Percentiles rank a stretch among this genome's conserved stretches.
Evolutionary conservation across 192 early-diverging fungal species (phyloP).

Genomic region (Umbelopsis ramanniana): DNA sequence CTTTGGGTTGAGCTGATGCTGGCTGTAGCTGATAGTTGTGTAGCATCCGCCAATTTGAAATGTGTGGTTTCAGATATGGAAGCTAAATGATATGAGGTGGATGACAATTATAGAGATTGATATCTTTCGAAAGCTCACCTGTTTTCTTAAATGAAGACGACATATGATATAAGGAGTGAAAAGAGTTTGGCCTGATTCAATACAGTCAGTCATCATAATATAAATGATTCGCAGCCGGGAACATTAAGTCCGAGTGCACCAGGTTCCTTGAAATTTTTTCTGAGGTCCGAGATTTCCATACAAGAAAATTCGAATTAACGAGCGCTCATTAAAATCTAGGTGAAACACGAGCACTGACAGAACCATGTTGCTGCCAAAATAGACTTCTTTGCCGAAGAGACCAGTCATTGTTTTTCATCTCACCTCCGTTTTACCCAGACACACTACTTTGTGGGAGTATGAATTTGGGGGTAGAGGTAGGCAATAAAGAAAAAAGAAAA

Average conservation of each 20-base stretch:
- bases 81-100: background rate
- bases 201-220: background rate
- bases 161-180: background rate
- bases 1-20: background rate
- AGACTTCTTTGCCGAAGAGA: too few species aligned
- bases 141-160: background rate
- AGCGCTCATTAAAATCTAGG: background rate
- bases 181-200: background rate
- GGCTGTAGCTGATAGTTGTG: background rate
- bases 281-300: slow-evolving; percentile 7
- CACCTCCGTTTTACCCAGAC: too few species aligned
- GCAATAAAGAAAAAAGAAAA: too few species aligned
- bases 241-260: background rate
- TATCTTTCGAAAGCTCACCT: background rate
- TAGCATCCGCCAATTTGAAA: background rate
- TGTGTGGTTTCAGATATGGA: background rate
- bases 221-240: background rate
- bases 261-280: slow-evolving; percentile 7
- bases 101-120: background rate
- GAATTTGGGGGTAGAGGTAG: too few species aligned
- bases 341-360: slow-evolving; percentile 17
- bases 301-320: background rate
- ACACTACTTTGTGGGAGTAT: too few species aligned
- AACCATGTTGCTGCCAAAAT: background rate
- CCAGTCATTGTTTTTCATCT: too few species aligned